Evolutionary conservation across 257 asterid genomes (phyloP), one percentile per base, ranked within the genome.

Genomic region (Solanum medicagineum): DNA sequence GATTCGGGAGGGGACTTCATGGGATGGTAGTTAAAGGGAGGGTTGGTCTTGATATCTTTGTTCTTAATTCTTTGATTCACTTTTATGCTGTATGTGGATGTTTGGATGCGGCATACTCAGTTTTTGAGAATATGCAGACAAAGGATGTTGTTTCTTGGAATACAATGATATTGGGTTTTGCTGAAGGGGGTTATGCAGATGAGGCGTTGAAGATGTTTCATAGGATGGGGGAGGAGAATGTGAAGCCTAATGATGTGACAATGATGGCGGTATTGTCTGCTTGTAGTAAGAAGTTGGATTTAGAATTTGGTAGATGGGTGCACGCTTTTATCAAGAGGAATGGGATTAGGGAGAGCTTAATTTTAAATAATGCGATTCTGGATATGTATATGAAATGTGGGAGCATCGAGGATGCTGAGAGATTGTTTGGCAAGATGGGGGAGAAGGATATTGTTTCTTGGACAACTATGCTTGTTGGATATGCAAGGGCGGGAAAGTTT

Each of bases 91-190:
- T 87, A 65, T 95, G 98, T 81, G 90, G 91, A 85, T 87, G 92
- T 85, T 87, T 91, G 88, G 93, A 91, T 53, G 65, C 87, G 90
- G 97, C 97, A 15, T 56, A 85, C 49, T 89, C 86, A 84, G 90
- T 93, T 47, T 94, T 95, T 87, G 70, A 85, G 40, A 86, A 87
- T 26, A 91, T 91, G 93, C 90, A 90, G 17, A 89, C 81, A 13
- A 92, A 89, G 89, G 98, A 95, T 86, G 92, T 92, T 20, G 94
- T 95, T 80, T 91, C 98, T 5, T 95, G 98, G 98, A 95, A 94
- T 87, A 91, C 98, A 24, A 88, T 94, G 92, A 92, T 95, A 55
- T 87, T 90, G 63, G 96, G 98, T 9, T 91, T 92, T 82, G 94
- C 92, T 36, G 91, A 87, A 68, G 89, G 86, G 56, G 95, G 88